Evolutionary conservation across 148 eudicot genomes (phyloP), one percentile per base, ranked within the genome.

Genomic region (Camellia lanceoleosa): DNA sequence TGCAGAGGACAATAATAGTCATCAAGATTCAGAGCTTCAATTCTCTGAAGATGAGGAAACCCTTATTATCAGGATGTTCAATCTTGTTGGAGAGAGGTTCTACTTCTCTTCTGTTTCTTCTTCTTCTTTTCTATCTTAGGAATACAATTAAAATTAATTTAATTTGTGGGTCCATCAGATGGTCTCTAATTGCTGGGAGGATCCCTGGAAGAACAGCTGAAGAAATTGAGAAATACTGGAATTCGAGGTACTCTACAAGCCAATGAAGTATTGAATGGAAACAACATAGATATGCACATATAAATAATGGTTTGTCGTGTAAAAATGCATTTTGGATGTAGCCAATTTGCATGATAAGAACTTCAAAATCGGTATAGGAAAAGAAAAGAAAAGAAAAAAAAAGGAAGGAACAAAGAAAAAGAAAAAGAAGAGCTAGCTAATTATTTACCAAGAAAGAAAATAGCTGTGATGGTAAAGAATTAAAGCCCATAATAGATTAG

Each of bases 171-270:
- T 15, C 71, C 14, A 13, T 71, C 74, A 77, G 79, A 59, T 77
- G 79, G 79, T 18, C 69, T 44, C 68, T 77, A 46, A 77, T 77
- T 46, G 71, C 79, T 63, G 79, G 79, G 38, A 64, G 79, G 54
- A 77, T 77, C 30, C 70, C 79, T 2, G 79, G 71, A 77, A 64
- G 71, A 64, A 77, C 71, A 43, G 79, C 79, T 0, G 59, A 77
- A 64, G 79, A 77, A 20, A 77, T 77, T 6, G 59, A 77, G 71
- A 77, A 77, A 41, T 77, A 77, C 30, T 77, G 66, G 68, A 77
- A 46, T 61, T 75, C 78, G 8, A 63, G 64, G 41, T 75, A 79
- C 63, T 79, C 79, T 61, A 84, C 60, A 69, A 77, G 78, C 70
- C 14, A 47, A 19, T 71, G 74, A 71, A 47, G 14, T 68, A 3